A percentile compares a stretch with the other conserved stretches of the same genome.
Evolutionary conservation across 108 stramenopile genomes (phyloP).

Genomic region (Cyclotella choctawhatcheeana): DNA sequence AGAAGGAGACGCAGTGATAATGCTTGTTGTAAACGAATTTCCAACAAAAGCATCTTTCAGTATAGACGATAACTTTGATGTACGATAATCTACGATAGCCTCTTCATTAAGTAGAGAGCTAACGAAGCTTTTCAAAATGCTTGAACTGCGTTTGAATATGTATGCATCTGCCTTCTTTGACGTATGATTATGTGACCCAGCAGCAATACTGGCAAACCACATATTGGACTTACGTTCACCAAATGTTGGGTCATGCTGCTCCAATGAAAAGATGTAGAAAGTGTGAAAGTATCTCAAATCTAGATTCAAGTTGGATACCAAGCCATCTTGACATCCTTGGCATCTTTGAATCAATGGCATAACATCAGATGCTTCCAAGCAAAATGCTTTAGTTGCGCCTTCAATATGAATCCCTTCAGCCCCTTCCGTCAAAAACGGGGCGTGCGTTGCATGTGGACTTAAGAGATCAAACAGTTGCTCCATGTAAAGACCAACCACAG

Average conservation of each 20-base stretch:
- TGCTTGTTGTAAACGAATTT: slow-evolving; percentile 12
- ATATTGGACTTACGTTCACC: slow-evolving; percentile 1
- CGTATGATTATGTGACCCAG: neutral
- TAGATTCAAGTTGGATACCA: slow-evolving; percentile 3
- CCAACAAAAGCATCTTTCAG: slow-evolving; percentile 24
- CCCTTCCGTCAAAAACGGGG: slow-evolving; percentile 14
- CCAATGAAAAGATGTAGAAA: slow-evolving; percentile 8
- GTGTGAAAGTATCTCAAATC: slow-evolving; percentile 17
- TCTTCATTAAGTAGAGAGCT: neutral
- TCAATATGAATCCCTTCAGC: neutral
- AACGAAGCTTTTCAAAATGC: slow-evolving; percentile 11
- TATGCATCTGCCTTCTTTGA: slow-evolving; percentile 2
- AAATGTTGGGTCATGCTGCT: neutral
- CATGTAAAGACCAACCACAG: slow-evolving; percentile 12
- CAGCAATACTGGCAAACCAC: slow-evolving; percentile 8
- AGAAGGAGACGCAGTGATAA: slow-evolving; percentile 21
- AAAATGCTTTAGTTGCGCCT: slow-evolving; percentile 23
- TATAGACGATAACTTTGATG: slow-evolving; percentile 16
- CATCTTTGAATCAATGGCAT: slow-evolving; percentile 13
- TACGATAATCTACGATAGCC: neutral
- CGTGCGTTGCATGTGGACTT: slow-evolving; percentile 6
- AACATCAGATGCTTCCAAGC: slow-evolving; percentile 14
- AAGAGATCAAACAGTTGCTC: slow-evolving; percentile 22
- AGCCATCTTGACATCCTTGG: slow-evolving; percentile 5
- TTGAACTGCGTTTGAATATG: neutral